Percentiles rank a stretch among this genome's conserved stretches.
phyloP scores from a whole-genome alignment of 768 basidiomycete species.

The Phanerochaete sordida region DNA sequence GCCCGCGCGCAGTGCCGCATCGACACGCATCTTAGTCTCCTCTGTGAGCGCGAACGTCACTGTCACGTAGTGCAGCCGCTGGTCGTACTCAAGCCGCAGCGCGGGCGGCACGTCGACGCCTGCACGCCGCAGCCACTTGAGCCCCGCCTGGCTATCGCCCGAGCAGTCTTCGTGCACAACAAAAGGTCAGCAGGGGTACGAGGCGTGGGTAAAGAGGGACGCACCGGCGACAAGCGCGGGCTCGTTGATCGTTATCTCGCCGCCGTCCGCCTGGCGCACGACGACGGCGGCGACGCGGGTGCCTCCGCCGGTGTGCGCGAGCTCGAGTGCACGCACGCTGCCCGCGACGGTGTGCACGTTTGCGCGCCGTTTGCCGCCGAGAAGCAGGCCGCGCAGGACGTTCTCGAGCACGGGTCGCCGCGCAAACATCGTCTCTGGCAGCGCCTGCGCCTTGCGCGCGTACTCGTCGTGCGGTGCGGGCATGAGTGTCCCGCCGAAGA shows the following conservation, averaged over 20 bases:
- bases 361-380: not conserved
- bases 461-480: constrained; percentile 13
- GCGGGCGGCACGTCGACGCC: constrained; percentile 9
- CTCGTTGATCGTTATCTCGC: constrained; percentile 10
- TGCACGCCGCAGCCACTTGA: constrained; percentile 13
- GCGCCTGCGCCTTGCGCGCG: not conserved
- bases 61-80: constrained; percentile 13
- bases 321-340: constrained; percentile 1
- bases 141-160: constrained; percentile 13
- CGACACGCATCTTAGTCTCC: not conserved
- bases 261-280: not conserved
- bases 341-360: constrained; percentile 11
- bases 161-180: constrained; percentile 9
- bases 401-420: constrained; percentile 11
- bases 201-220: too few relatives aligned
- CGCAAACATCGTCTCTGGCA: constrained; percentile 13
- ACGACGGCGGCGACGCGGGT: constrained; percentile 1
- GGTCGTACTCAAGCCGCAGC: constrained; percentile 11
- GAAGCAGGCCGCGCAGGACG: constrained; percentile 9
- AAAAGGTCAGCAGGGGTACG: not conserved
- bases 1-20: not conserved
- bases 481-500: constrained; percentile 11
- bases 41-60: constrained; percentile 10
- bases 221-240: constrained; percentile 11
- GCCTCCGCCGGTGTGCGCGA: not conserved